A percentile compares a stretch with the other conserved stretches of the same genome.
These are phyloP conservation scores for Prunus mume DNA, from an alignment of 306 rosid species.

Conservation along the genomic window DNA sequence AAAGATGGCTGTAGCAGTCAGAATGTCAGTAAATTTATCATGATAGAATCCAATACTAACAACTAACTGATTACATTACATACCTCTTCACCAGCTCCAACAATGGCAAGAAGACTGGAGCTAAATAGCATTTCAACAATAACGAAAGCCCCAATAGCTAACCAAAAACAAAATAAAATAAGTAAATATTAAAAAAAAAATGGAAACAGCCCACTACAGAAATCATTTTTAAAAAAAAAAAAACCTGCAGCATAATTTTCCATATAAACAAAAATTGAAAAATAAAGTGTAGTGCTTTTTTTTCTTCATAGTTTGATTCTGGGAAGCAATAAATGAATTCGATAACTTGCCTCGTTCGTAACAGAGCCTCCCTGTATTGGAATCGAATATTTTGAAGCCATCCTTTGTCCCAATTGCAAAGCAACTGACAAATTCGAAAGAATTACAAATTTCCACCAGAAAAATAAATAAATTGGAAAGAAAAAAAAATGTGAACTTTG, in stretches of 20 bases:
- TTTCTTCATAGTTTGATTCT: neutral
- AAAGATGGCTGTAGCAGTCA: conserved; percentile 65
- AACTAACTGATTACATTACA: neutral
- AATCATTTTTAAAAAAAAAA: no score
- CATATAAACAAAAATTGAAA: no score
- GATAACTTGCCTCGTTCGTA: conserved; percentile 57
- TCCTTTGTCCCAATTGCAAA: conserved; percentile 80
- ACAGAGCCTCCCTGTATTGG: conserved; percentile 69
- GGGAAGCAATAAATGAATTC: neutral
- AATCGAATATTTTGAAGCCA: conserved; percentile 79
- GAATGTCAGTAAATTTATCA: neutral
- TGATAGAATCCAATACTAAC: neutral
- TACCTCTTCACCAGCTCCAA: conserved; percentile 98
- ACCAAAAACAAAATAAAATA: neutral
- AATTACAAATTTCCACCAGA: neutral
- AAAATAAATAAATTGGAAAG: neutral
- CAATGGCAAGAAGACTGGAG: conserved; percentile 92
- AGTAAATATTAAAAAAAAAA: neutral
- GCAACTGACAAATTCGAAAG: conserved; percentile 46
- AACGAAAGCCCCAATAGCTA: conserved; percentile 71
- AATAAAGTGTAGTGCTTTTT: no score
- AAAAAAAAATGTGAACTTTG: neutral
- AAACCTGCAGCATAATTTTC: no score
- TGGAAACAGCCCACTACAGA: no score
- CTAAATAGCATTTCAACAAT: conserved; percentile 88